phyloP scores from a whole-genome alignment of 2,329 filamentous ascomycete genomes.

The Aspergillus ruber region DNA sequence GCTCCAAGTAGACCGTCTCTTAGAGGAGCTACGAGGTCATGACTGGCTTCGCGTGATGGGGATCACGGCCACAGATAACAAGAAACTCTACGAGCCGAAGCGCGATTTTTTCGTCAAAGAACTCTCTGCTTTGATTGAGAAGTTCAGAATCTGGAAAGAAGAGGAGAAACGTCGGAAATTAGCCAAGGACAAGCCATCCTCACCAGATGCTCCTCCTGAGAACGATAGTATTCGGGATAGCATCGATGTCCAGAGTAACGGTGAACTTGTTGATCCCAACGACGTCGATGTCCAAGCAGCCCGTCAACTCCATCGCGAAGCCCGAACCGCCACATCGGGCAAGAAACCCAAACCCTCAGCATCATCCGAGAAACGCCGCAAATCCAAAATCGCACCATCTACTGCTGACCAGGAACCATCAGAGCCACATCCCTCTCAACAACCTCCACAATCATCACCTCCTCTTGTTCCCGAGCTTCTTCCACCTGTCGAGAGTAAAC shows the following conservation, averaged over 20 bases:
- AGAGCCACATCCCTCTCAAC: constrained; percentile 1
- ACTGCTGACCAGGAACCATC: constrained; percentile 2
- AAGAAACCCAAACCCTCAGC: constrained; percentile 23
- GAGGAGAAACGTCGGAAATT: constrained; percentile 79
- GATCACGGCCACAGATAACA: constrained; percentile 76
- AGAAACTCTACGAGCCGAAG: constrained; percentile 80
- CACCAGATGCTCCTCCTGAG: constrained; percentile 26
- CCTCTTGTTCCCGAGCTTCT: constrained; percentile 16
- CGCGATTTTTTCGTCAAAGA: constrained; percentile 78
- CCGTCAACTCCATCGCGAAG: constrained; percentile 69
- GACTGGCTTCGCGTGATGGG: constrained; percentile 94
- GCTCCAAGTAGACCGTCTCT: constrained; percentile 57
- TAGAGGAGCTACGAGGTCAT: constrained; percentile 79
- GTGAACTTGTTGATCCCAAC: constrained; percentile 57
- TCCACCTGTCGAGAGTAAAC: constrained; percentile 39
- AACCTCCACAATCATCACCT: constrained; percentile 1
- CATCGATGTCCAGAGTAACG: constrained; percentile 32
- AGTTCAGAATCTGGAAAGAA: constrained; percentile 80
- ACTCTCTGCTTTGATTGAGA: constrained; percentile 73
- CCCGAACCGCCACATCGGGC: constrained; percentile 48
- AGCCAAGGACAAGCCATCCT: constrained; percentile 58
- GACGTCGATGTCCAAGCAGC: constrained; percentile 67
- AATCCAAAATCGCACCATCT: constrained; percentile 3
- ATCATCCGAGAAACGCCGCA: constrained; percentile 8
- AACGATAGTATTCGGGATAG: constrained; percentile 23